Conservation (phyloP, 176 grass and related monocot species). For the Puccinellia tenuiflora region DNA sequence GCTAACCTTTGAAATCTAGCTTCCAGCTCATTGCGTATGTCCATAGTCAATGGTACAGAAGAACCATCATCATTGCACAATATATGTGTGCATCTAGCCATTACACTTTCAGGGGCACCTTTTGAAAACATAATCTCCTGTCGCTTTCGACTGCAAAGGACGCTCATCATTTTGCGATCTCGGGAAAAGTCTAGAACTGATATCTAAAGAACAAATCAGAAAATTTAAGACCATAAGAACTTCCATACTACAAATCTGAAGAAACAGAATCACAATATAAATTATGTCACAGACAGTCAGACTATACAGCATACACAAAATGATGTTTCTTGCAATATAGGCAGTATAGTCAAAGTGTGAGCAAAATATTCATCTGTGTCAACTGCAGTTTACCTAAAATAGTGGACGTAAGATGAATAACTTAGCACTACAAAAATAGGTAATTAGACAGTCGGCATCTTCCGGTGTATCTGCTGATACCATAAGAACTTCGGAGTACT, state of each 20-base stretch:
- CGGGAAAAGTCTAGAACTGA: slow-evolving; percentile 89
- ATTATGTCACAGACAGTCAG: not conserved
- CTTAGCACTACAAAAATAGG: not conserved
- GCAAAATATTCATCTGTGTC: not conserved
- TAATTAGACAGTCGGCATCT: not conserved
- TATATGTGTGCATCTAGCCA: slow-evolving; percentile 85
- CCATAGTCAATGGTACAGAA: slow-evolving; percentile 77
- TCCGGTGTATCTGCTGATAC: not conserved
- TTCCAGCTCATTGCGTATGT: slow-evolving; percentile 80
- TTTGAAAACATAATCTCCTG: slow-evolving; percentile 99
- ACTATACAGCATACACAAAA: not conserved
- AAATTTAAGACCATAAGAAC: slow-evolving; percentile 25
- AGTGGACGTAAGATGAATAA: not conserved
- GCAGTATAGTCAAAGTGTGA: not conserved
- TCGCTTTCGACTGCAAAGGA: slow-evolving; percentile 88
- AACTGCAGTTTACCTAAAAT: not conserved
- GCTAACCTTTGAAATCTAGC: slow-evolving; percentile 80
- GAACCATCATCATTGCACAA: slow-evolving; percentile 92
- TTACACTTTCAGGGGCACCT: slow-evolving; percentile 95
- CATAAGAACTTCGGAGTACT: not conserved
- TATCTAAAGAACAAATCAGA: slow-evolving; percentile 57
- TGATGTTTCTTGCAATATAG: not conserved
- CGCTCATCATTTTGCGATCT: slow-evolving; percentile 99
- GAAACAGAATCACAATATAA: slow-evolving; percentile 9
- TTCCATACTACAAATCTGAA: slow-evolving; percentile 19